Base-by-base conservation (phyloP, 371 early-diverging fungal genomes). In the Rhizopus sp. region DNA sequence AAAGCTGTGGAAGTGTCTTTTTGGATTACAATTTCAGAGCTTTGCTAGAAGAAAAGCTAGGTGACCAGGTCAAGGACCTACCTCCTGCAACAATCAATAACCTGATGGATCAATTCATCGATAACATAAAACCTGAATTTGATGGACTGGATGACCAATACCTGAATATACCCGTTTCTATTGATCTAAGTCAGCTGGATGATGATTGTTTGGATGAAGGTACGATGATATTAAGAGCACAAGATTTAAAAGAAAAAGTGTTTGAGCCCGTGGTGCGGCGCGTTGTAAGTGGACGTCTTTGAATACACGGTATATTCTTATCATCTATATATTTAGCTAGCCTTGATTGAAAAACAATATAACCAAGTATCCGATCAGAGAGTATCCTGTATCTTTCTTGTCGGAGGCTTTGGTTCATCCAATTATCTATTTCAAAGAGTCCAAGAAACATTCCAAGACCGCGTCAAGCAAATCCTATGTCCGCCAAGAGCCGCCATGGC, bases 1-100 rank as follows among this genome's bases (percentile, higher is more conserved):
- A 79, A 32, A 77, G 80, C 13, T 84, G 84, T 33, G 84, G 84
- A 6, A 80, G 81, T 35, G 71, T 79, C 29, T 84, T 82, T 52
- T 50, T 84, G 57, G 84, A 84, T 62, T 56, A 77, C 5, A 64
- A 72, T 15, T 79, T 82, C 60, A 66, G 58, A 4, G 53, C 60
- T 7, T 68, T 80, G 38, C 44, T 84, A 53, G 53, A 69, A 32
- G 66, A 65, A 38, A 78, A 76, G 46, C 57, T 84, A 33, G 81
- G 81, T 0, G 59, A 62, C 5, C 66, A 77, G 32, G 55, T 62
- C 4, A 58, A 67, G 13, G 53, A 52, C 15, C 52, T 81, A 15
- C 77, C 80, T 0, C 61, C 73, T 15, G 66, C 63, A 39, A 73
- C 73, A n/a, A 67, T 81, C 45, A 73, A 72, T 23, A 73, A 75